Base-by-base conservation (phyloP, 2,329 filamentous ascomycete genomes). In the Phialophora chinensis region DNA sequence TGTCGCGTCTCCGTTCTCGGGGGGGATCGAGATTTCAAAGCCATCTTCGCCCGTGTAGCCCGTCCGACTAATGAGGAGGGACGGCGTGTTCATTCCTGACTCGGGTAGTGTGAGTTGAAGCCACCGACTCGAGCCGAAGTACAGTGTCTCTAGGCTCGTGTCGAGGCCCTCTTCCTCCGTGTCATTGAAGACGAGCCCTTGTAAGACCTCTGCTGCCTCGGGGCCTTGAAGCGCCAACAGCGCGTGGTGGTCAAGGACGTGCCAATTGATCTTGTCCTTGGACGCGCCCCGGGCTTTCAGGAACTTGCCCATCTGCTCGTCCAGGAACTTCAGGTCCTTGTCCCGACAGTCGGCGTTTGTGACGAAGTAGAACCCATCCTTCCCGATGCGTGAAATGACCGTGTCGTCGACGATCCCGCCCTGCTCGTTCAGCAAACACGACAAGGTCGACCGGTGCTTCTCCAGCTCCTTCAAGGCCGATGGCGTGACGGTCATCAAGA, bases 11-110 rank as follows among this genome's bases (percentile, higher is more conserved):
- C 89, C 88, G 73, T 89, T 86, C 27, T 84, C 84, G 0, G 87
- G 85, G 0, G 90, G 87, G 73, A 97, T 91, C 49, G 91, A 95
- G 75, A 99, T 92, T 82, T 99, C 95, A 80, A 99, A 99, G 50
- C 95, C 95, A 78, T 99, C 95, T 82, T 99, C 95, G 67, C 95
- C 95, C 0, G 95, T 99, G 83, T 99, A 99, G 4, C 95, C 95
- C 55, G 91, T 95, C 67, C 95, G 88, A 76, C 89, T 93, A 75
- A 97, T 88, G 59, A 97, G 85, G 56, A 95, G 76, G 71, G 84
- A 78, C 67, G 84, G 74, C 67, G 83, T 73, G 25, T 79, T 79
- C 67, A 80, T 80, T 44, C 84, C 85, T 53, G 85, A 85, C 44
- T 83, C 79, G 14, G 79, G 75, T 12, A 91, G 82, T 69, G 84